A percentile compares a stretch with the other conserved stretches of the same genome.
Evolutionary conservation across 208 protist genomes (phyloP).

Genomic region (Polymyxa betae): DNA sequence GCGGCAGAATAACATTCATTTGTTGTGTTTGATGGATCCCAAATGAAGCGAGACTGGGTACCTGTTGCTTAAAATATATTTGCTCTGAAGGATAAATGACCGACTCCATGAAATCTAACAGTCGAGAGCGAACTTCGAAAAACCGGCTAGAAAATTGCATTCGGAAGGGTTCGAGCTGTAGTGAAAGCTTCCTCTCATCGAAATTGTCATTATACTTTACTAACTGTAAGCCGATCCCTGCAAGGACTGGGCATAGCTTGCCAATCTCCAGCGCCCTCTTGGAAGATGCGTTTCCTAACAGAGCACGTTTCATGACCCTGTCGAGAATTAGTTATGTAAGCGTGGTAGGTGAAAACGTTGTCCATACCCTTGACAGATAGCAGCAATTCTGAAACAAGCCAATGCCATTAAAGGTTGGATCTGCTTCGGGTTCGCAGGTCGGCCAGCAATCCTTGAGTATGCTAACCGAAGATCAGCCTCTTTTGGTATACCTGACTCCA

Average conservation of each 20-base stretch:
- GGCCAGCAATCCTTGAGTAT: background rate
- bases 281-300: constrained; percentile 71
- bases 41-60: background rate
- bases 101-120: constrained; percentile 72
- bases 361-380: constrained; percentile 42
- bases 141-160: constrained; percentile 16
- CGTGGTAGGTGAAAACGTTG: background rate
- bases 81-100: constrained; percentile 74
- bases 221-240: background rate
- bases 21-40: too few relatives aligned
- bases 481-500: background rate
- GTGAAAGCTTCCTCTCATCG: background rate
- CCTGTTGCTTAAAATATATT: constrained; percentile 60
- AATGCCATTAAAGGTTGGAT: background rate
- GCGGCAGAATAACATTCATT: too few relatives aligned
- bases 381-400: background rate
- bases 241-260: constrained; percentile 39
- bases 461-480: background rate
- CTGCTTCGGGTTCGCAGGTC: background rate
- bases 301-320: constrained; percentile 71
- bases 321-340: background rate
- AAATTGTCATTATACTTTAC: background rate
- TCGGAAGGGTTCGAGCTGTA: constrained; percentile 23
- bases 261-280: constrained; percentile 42
- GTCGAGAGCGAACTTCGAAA: constrained; percentile 18